Conservation (phyloP, 768 basidiomycete species). For the Chalciporus chontae region DNA sequence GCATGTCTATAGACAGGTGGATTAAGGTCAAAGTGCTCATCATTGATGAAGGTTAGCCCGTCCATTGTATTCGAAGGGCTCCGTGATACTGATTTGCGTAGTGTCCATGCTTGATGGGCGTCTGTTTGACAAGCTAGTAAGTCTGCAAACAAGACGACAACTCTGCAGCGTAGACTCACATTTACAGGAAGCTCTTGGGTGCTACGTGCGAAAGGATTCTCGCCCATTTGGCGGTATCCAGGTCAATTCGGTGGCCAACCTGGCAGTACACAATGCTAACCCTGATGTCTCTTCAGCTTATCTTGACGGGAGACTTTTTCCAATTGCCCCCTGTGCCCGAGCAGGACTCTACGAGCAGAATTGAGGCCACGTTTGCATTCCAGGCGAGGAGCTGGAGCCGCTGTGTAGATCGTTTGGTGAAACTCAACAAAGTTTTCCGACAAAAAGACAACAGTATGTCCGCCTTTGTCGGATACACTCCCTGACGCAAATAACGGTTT, state of each 20-base stretch:
- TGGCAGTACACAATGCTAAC: background rate
- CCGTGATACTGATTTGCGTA: slow-evolving; percentile 15
- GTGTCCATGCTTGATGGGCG: slow-evolving; percentile 77
- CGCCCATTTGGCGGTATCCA: slow-evolving; percentile 70
- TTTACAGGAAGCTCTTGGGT: slow-evolving; percentile 37
- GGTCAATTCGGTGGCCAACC: slow-evolving; percentile 25
- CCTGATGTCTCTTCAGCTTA: slow-evolving; percentile 42
- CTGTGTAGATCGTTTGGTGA: slow-evolving; percentile 45
- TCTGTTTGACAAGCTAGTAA: slow-evolving; percentile 68
- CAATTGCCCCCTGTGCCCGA: slow-evolving; percentile 72
- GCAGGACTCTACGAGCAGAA: slow-evolving; percentile 44
- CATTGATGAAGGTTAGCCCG: slow-evolving; percentile 66
- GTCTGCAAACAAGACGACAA: slow-evolving; percentile 34
- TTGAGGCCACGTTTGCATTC: slow-evolving; percentile 60
- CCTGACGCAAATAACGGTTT: background rate
- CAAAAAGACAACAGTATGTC: slow-evolving; percentile 56
- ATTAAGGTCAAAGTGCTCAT: slow-evolving; percentile 48
- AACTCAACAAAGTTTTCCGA: slow-evolving; percentile 65
- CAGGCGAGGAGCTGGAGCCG: slow-evolving; percentile 58
- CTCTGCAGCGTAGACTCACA: slow-evolving; percentile 2
- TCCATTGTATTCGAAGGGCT: background rate
- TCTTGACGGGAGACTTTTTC: slow-evolving; percentile 78
- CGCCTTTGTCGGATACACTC: background rate
- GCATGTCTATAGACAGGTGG: slow-evolving; percentile 45
- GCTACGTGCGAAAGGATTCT: slow-evolving; percentile 36